These are phyloP conservation scores for Ogataea ramenticola DNA, from an alignment of 805 yeast genomes.

Conservation along the genomic window DNA sequence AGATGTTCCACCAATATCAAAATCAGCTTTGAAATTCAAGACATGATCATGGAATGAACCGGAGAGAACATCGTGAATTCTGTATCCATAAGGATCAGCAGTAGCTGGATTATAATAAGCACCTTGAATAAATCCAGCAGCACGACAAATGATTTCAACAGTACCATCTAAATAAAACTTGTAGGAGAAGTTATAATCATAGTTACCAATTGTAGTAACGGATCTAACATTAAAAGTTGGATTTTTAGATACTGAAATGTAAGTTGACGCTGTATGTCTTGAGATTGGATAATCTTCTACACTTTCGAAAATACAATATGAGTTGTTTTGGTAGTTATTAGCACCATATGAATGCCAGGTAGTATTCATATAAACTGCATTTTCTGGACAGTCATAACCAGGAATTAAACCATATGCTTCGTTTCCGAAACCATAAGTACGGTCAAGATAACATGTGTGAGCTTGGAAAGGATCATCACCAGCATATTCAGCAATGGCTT, in stretches of 20 bases:
- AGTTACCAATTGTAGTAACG: conserved; percentile 4
- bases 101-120: conserved; percentile 17
- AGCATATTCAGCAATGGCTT: conserved; percentile 23
- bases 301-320: conserved; percentile 12
- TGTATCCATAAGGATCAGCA: conserved; percentile 15
- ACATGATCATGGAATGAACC: conserved; percentile 25
- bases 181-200: conserved; percentile 5
- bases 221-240: conserved; percentile 18
- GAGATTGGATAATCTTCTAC: conserved; percentile 4
- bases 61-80: conserved; percentile 15
- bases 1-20: conserved; percentile 20
- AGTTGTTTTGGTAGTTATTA: conserved; percentile 18
- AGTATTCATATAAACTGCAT: conserved; percentile 21
- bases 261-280: conserved; percentile 3
- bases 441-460: conserved; percentile 17
- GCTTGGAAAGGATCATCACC: conserved; percentile 26
- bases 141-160: conserved; percentile 20
- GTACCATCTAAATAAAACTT: conserved; percentile 18
- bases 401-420: conserved; percentile 21
- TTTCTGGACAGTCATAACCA: conserved; percentile 23
- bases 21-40: conserved; percentile 18
- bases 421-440: conserved; percentile 22
- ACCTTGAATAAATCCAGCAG: conserved; percentile 25
- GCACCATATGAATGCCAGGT: conserved; percentile 19
- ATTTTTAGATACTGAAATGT: conserved; percentile 12